Evolutionary conservation across 805 yeast genomes (phyloP).

Genomic region (Kuraishia cidri): DNA sequence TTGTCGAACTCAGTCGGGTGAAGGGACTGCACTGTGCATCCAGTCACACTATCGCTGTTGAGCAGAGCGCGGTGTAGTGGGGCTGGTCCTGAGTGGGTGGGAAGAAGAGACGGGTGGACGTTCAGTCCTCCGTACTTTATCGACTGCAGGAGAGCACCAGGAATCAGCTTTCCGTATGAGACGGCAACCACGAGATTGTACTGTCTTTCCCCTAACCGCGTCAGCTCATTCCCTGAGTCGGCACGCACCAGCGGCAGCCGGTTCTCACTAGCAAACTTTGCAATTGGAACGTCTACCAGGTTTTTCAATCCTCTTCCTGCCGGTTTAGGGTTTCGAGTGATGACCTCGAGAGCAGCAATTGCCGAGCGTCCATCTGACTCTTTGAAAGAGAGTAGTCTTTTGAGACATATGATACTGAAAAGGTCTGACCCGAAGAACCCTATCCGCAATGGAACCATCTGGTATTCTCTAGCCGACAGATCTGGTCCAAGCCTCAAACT

Average conservation of each 20-base stretch:
- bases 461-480: no score
- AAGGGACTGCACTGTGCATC: constrained; percentile 83
- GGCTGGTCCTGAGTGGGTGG: constrained; percentile 78
- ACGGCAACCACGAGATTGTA: constrained; percentile 81
- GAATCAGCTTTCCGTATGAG: constrained; percentile 81
- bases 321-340: constrained; percentile 54
- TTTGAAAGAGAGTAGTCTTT: constrained; percentile 20
- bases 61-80: constrained; percentile 79
- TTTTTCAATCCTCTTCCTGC: constrained; percentile 48
- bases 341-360: constrained; percentile 36
- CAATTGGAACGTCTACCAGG: constrained; percentile 46
- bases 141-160: constrained; percentile 39
- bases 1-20: constrained; percentile 83
- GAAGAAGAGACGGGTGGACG: constrained; percentile 88
- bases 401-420: constrained; percentile 53
- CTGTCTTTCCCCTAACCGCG: constrained; percentile 10
- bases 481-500: no score
- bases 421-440: constrained; percentile 77
- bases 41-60: constrained; percentile 54
- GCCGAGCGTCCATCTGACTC: background rate
- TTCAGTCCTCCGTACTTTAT: constrained; percentile 67
- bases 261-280: constrained; percentile 23
- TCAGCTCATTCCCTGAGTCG: constrained; percentile 35
- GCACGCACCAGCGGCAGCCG: constrained; percentile 37
- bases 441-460: constrained; percentile 17